phyloP scores from a whole-genome alignment of 202 grass and related monocot genomes.

The Panicum virgatum region DNA sequence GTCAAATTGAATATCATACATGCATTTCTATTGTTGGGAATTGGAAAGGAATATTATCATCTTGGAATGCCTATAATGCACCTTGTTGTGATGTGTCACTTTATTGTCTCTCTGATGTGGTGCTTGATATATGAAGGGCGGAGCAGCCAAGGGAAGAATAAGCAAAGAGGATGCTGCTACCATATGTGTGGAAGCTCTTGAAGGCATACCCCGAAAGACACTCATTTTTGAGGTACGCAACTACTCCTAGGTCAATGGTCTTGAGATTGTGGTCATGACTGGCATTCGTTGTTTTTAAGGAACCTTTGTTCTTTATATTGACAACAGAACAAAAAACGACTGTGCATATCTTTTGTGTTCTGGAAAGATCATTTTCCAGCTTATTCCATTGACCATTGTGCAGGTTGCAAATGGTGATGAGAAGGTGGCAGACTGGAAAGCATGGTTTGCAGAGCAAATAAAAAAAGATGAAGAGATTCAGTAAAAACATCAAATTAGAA shows the following conservation, averaged over 20 bases:
- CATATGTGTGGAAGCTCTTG: conserved; percentile 85
- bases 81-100: neutral
- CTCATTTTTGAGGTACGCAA: conserved; percentile 66
- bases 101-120: neutral
- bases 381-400: conserved; percentile 5
- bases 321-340: neutral
- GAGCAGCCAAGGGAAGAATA: conserved; percentile 75
- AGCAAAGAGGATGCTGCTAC: conserved; percentile 89
- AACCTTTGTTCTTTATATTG: neutral
- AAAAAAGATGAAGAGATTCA: conserved; percentile 30
- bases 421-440: conserved; percentile 65
- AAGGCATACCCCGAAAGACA: conserved; percentile 45
- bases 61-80: neutral
- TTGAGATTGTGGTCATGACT: neutral
- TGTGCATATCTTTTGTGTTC: neutral
- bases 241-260: neutral
- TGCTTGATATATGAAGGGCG: conserved; percentile 46
- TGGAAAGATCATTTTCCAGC: neutral
- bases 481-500: conserved; percentile 26
- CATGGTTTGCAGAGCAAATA: conserved; percentile 59
- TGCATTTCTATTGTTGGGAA: neutral
- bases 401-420: conserved; percentile 67
- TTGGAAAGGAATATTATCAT: neutral
- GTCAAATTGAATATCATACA: neutral
- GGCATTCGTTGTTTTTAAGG: neutral